Base-by-base conservation (phyloP, 306 rosid genomes). In the Rosa chinensis region DNA sequence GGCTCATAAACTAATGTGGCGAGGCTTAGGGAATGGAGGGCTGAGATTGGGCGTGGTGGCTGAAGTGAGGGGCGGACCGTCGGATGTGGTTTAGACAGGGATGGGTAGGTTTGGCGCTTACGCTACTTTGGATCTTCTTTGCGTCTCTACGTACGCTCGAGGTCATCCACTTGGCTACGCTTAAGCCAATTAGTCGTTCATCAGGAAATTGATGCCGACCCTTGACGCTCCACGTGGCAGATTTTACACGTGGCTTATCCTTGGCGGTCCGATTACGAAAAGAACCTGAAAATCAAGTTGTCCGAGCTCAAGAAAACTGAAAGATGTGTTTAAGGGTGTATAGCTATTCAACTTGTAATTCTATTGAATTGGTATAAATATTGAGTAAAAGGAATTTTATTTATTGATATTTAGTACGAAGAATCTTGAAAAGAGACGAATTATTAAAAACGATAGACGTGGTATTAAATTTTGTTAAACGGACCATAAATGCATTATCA, bases 71-170 rank as follows among this genome's bases (percentile, higher is more conserved):
- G 4, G 0, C 0, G 6, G 45, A 17, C 56, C 90, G 94, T 92
- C 76, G 59, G 97, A 92, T 95, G 45, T 12, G 25, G 25, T 42
- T 48, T 32, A 18, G 89, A 84, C 70, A 84, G 82, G 75, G 85
- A 69, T 82, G 79, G 91, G 88, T 81, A 91, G 77, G 91, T 88
- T 88, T 90, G 89, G 91, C 90, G 89, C 98, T 89, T 87, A 90
- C 94, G 93, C 91, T 79, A 87, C 87, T 89, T 92, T 87, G 98
- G 97, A 94, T 88, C 88, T 90, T 88, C 85, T 81, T 89, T 78
- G 92, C 92, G 92, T 90, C 89, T 80, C 59, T 81, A 77, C 77
- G 84, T 86, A 86, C 84, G 84, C 87, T 84, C 81, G 21, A 86
- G 96, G 92, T 90, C 89, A 85, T 90, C 94, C 82, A 78, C 87